Evolutionary conservation across 2,329 filamentous ascomycete genomes (phyloP).

Genomic region (Colletotrichum musae): DNA sequence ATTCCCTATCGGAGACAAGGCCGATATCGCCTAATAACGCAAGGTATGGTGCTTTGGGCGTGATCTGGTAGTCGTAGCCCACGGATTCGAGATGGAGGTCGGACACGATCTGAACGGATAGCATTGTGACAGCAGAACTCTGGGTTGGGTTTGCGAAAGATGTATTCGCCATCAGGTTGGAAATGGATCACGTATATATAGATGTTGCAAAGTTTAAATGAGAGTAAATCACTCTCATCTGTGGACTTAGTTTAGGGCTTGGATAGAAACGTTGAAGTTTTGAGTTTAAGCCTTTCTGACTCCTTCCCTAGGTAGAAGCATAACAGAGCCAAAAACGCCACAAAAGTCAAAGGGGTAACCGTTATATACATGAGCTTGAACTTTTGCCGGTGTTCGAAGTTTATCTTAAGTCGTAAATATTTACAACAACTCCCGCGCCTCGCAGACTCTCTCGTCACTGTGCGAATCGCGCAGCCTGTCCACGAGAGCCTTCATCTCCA

Average conservation of each 20-base stretch:
- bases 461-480: constrained; percentile 1
- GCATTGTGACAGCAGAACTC: background rate
- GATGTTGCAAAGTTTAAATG: no score
- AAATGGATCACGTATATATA: no score
- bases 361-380: no score
- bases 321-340: no score
- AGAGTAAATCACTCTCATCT: no score
- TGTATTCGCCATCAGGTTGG: no score
- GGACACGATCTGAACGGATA: constrained; percentile 63
- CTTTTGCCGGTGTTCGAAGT: no score
- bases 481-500: constrained; percentile 17
- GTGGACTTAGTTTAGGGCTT: no score
- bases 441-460: background rate
- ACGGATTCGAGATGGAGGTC: constrained; percentile 70
- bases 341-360: no score
- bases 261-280: no score
- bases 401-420: background rate
- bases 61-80: constrained; percentile 67
- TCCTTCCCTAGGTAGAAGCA: no score
- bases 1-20: constrained; percentile 56
- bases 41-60: constrained; percentile 63
- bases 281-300: no score
- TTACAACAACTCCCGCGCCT: background rate
- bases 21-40: constrained; percentile 72
- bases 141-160: background rate